A percentile compares a stretch with the other conserved stretches of the same genome.
Evolutionary conservation across 2,329 filamentous ascomycete species (phyloP).

Genomic region (Nemania diffusa): DNA sequence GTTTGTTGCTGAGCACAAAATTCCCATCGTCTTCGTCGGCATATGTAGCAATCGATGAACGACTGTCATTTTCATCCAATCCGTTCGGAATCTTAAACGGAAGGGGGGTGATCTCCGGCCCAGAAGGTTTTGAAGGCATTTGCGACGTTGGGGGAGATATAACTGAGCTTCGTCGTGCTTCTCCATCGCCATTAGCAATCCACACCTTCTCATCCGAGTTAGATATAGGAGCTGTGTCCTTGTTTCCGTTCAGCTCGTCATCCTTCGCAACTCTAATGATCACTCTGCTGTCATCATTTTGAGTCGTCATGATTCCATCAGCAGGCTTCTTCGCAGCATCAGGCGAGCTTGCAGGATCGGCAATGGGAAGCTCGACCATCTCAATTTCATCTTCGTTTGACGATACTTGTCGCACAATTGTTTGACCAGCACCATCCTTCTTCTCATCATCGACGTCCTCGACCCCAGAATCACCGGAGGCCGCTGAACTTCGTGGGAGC

Average conservation of each 20-base stretch:
- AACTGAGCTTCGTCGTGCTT: conserved; percentile 46
- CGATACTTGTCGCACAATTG: conserved; percentile 49
- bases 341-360: conserved; percentile 40
- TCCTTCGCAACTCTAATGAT: conserved; percentile 65
- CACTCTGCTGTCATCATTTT: conserved; percentile 58
- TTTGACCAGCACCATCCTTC: conserved; percentile 48
- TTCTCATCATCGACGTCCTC: conserved; percentile 60
- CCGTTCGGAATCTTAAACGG: conserved; percentile 69
- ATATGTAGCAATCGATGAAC: conserved; percentile 76
- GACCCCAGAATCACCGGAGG: conserved; percentile 62
- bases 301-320: conserved; percentile 55
- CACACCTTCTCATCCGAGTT: conserved; percentile 49
- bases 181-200: conserved; percentile 48
- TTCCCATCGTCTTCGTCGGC: conserved; percentile 65
- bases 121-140: conserved; percentile 53
- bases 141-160: conserved; percentile 44
- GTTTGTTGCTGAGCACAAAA: conserved; percentile 46
- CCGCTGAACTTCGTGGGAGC: conserved; percentile 48
- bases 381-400: conserved; percentile 62
- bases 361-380: conserved; percentile 60
- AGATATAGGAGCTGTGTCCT: conserved; percentile 35
- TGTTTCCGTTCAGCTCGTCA: conserved; percentile 52
- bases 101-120: conserved; percentile 69
- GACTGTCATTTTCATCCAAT: conserved; percentile 51
- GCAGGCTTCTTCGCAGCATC: conserved; percentile 27